Evolutionary conservation across 73 alveolate genomes (phyloP).

Genomic region (Paramecium pentaurelia): DNA sequence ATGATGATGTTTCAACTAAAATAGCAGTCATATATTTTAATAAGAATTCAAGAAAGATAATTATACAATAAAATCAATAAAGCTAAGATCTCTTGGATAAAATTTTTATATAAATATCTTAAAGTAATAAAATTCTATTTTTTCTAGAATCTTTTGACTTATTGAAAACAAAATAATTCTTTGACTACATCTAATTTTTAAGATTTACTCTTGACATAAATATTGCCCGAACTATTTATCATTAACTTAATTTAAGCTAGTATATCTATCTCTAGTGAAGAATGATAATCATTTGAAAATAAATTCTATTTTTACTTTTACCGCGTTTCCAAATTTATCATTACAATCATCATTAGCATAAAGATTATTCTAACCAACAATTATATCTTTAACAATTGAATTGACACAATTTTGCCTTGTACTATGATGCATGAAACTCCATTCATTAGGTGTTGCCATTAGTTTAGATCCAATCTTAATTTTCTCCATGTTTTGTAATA

Average conservation of each 20-base stretch:
- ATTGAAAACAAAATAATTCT: neutral
- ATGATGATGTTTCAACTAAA: too few species aligned
- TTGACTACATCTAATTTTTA: neutral
- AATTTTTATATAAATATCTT: too few species aligned
- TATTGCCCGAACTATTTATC: neutral
- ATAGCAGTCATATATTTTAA: too few species aligned
- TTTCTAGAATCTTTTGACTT: neutral
- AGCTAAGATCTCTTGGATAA: too few species aligned
- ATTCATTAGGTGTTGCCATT: neutral
- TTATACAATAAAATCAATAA: too few species aligned
- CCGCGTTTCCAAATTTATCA: neutral
- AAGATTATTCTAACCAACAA: neutral
- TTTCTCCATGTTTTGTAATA: neutral
- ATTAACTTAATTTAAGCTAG: too few species aligned
- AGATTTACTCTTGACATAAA: constrained; percentile 2
- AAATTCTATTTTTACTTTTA: neutral
- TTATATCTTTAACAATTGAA: neutral
- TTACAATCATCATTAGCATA: neutral
- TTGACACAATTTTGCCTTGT: neutral
- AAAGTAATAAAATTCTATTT: neutral
- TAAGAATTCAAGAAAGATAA: too few species aligned
- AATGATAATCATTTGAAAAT: neutral
- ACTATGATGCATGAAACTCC: neutral
- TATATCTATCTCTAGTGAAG: too few species aligned
- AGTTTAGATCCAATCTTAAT: neutral